Conservation (phyloP, 192 early-diverging fungal species). For the Thamnidium elegans region DNA sequence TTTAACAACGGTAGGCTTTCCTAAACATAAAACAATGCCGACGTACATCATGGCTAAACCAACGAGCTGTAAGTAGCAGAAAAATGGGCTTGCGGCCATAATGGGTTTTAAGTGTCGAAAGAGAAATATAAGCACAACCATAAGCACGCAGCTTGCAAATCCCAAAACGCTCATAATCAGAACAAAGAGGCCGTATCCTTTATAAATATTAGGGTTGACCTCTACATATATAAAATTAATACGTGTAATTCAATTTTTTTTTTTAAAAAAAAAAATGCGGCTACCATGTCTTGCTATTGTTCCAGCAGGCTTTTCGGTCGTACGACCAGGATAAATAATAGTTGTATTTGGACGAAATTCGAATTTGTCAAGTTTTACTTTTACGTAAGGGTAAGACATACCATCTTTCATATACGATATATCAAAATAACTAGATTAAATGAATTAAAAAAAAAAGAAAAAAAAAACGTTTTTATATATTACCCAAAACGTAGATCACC, state of each 20-base stretch:
- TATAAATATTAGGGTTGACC: conserved; percentile 30
- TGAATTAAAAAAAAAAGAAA: background rate
- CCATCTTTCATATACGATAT: conserved; percentile 41
- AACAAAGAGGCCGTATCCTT: conserved; percentile 31
- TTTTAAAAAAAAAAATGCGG: background rate
- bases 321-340: conserved; percentile 40
- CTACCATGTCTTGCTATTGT: conserved; percentile 21
- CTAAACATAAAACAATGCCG: conserved; percentile 28
- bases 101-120: conserved; percentile 40
- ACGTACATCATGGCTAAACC: conserved; percentile 39
- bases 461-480: background rate
- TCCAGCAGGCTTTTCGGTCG: conserved; percentile 29
- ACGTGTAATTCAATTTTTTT: background rate
- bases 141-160: conserved; percentile 29
- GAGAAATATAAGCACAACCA: conserved; percentile 33
- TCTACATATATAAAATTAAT: conserved; percentile 3
- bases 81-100: conserved; percentile 45
- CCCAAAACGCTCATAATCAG: conserved; percentile 30
- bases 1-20: conserved; percentile 20
- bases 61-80: conserved; percentile 41
- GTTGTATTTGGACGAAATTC: conserved; percentile 20
- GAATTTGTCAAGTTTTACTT: conserved; percentile 36
- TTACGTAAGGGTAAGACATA: conserved; percentile 24
- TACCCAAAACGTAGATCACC: background rate
- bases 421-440: conserved; percentile 34